These are phyloP conservation scores for Metschnikowia dekortorum DNA, from an alignment of 805 yeast species.

Conservation along the genomic window DNA sequence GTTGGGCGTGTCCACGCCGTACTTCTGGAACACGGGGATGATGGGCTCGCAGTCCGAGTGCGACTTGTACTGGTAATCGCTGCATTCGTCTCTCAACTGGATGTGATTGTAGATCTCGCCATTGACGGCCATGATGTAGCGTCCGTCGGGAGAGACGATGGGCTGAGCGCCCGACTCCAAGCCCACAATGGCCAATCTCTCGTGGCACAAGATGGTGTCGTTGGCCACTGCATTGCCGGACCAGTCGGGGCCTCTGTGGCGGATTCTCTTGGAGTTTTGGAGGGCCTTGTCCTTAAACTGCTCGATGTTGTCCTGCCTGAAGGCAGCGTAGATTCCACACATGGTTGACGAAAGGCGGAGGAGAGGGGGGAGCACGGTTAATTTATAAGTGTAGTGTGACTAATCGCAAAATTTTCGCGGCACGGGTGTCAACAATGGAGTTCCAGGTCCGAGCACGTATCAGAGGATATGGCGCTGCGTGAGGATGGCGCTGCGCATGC, in stretches of 20 bases:
- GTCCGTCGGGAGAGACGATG: slow-evolving; percentile 72
- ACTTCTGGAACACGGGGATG: slow-evolving; percentile 84
- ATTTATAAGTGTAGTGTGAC: not conserved
- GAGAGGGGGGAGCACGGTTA: not conserved
- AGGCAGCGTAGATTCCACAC: slow-evolving; percentile 99
- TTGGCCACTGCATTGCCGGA: slow-evolving; percentile 86
- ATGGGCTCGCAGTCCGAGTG: slow-evolving; percentile 96
- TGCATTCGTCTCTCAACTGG: slow-evolving; percentile 70
- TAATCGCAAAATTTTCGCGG: slow-evolving; percentile 3
- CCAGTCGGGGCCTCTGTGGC: slow-evolving; percentile 99
- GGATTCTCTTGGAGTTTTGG: slow-evolving; percentile 83
- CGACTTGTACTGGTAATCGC: slow-evolving; percentile 75
- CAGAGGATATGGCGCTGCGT: too few relatives aligned
- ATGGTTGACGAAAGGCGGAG: slow-evolving; percentile 31
- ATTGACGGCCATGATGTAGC: slow-evolving; percentile 78
- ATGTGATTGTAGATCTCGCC: slow-evolving; percentile 99
- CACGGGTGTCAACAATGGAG: not conserved
- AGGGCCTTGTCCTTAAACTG: slow-evolving; percentile 83
- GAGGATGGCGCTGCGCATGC: too few relatives aligned
- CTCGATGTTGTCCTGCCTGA: slow-evolving; percentile 73
- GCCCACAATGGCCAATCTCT: slow-evolving; percentile 96
- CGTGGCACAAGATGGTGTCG: slow-evolving; percentile 84
- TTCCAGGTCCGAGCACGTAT: not conserved
- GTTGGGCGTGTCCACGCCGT: slow-evolving; percentile 87
- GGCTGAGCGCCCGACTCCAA: slow-evolving; percentile 98